A percentile compares a stretch with the other conserved stretches of the same genome.
Conservation (phyloP, 805 yeast genomes). For the Saccharomyces eubayanus region DNA sequence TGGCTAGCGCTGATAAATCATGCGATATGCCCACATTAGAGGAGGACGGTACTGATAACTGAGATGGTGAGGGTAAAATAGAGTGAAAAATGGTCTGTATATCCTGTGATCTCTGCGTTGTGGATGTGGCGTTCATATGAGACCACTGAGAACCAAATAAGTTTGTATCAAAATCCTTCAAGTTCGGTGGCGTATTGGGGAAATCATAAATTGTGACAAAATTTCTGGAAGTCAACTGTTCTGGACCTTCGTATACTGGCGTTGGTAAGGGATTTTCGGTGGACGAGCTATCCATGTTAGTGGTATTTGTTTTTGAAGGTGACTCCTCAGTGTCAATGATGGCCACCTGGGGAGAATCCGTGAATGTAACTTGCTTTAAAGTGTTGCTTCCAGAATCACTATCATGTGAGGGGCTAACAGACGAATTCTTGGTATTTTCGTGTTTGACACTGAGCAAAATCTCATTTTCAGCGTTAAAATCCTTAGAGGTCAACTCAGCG, state of each 20-base stretch:
- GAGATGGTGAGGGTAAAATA: slow-evolving; percentile 2
- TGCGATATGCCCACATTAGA: slow-evolving; percentile 38
- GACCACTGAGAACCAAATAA: slow-evolving; percentile 58
- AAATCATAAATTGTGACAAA: slow-evolving; percentile 43
- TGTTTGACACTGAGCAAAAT: neutral
- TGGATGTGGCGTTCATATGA: slow-evolving; percentile 29
- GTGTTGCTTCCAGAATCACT: neutral
- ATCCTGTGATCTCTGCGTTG: slow-evolving; percentile 45
- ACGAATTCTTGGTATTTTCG: neutral
- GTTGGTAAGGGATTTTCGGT: neutral
- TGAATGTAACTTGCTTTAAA: slow-evolving; percentile 19
- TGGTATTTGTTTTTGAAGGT: slow-evolving; percentile 3
- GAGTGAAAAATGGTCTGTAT: slow-evolving; percentile 38
- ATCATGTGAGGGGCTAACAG: neutral
- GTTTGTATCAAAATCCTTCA: slow-evolving; percentile 5
- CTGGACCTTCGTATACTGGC: slow-evolving; percentile 55
- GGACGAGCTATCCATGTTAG: neutral
- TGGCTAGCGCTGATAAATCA: slow-evolving; percentile 27
- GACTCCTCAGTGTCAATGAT: slow-evolving; percentile 11
- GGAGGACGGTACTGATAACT: slow-evolving; percentile 10
- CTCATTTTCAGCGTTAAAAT: neutral
- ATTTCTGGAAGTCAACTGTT: slow-evolving; percentile 50
- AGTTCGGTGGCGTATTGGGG: slow-evolving; percentile 2
- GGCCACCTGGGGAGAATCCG: slow-evolving; percentile 10
- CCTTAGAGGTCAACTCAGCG: neutral